These are phyloP conservation scores for Exsudoporus frostii DNA, from an alignment of 768 basidiomycete genomes.

Conservation along the genomic window DNA sequence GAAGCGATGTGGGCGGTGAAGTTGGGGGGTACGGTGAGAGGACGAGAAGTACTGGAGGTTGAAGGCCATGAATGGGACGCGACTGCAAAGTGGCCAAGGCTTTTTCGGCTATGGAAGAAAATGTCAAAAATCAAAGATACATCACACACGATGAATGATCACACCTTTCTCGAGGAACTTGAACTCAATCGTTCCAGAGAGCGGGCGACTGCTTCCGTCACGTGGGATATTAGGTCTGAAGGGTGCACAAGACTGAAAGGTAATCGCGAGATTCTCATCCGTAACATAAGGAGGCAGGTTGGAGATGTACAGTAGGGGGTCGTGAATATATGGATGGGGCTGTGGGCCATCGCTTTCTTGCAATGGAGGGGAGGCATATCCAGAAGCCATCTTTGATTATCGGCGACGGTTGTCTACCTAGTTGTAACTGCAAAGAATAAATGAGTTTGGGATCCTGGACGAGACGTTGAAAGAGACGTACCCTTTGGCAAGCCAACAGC, in stretches of 20 bases:
- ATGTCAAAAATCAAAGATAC: slow-evolving; percentile 4
- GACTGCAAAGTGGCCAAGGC: slow-evolving; percentile 81
- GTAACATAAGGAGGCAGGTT: slow-evolving; percentile 69
- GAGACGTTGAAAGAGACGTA: slow-evolving; percentile 8
- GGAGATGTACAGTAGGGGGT: slow-evolving; percentile 78
- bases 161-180: slow-evolving; percentile 77
- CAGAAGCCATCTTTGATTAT: slow-evolving; percentile 36
- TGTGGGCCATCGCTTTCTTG: slow-evolving; percentile 33
- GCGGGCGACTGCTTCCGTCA: slow-evolving; percentile 47
- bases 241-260: slow-evolving; percentile 73
- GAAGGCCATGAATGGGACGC: slow-evolving; percentile 61
- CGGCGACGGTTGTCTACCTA: slow-evolving; percentile 23
- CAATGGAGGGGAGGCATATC: slow-evolving; percentile 32
- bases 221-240: slow-evolving; percentile 76
- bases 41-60: slow-evolving; percentile 57
- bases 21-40: slow-evolving; percentile 86
- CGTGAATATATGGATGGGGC: slow-evolving; percentile 81
- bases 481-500: slow-evolving; percentile 30
- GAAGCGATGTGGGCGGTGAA: slow-evolving; percentile 67
- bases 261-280: slow-evolving; percentile 73
- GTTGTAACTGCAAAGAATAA: not conserved
- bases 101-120: slow-evolving; percentile 64
- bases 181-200: slow-evolving; percentile 81
- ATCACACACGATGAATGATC: slow-evolving; percentile 21
- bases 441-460: not conserved